A percentile compares a stretch with the other conserved stretches of the same genome.
phyloP scores from a whole-genome alignment of 1,284 basidiomycete genomes.

The Taiwanofungus camphoratus region DNA sequence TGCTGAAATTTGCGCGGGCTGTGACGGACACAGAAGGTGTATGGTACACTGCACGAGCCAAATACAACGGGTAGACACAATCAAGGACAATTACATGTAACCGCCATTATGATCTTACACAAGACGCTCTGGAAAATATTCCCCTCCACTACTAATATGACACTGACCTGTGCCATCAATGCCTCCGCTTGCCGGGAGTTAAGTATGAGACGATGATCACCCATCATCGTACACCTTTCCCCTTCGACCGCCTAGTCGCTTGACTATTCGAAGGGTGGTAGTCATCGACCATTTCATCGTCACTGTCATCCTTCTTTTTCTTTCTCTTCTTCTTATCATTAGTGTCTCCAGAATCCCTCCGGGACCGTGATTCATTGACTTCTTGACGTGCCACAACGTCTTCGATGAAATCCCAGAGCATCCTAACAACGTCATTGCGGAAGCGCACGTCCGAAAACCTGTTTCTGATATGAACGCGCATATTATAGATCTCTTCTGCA shows the following conservation, averaged over 20 bases:
- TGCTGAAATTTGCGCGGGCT: conserved; percentile 80
- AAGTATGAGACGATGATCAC: background rate
- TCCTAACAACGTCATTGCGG: conserved; percentile 46
- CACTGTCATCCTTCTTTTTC: conserved; percentile 13
- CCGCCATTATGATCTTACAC: too few relatives aligned
- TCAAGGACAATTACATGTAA: background rate
- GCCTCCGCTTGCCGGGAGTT: too few relatives aligned
- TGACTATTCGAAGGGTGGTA: conserved; percentile 5
- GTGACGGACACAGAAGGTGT: conserved; percentile 63
- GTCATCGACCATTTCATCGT: conserved; percentile 13
- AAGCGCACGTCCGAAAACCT: conserved; percentile 54
- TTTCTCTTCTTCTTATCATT: conserved; percentile 9
- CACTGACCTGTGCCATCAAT: too few relatives aligned
- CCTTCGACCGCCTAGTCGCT: conserved; percentile 7
- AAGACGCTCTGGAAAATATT: too few relatives aligned
- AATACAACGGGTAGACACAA: conserved; percentile 14
- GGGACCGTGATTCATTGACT: conserved; percentile 8
- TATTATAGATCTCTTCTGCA: conserved; percentile 44
- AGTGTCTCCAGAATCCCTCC: conserved; percentile 10
- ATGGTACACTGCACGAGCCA: conserved; percentile 64
- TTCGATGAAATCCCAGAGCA: conserved; percentile 51
- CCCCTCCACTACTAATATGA: too few relatives aligned
- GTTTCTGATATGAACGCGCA: conserved; percentile 48
- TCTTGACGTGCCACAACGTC: conserved; percentile 21
- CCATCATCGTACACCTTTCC: conserved; percentile 8